phyloP scores from a whole-genome alignment of 106 monocot species.

The Iris macrosiphon region DNA sequence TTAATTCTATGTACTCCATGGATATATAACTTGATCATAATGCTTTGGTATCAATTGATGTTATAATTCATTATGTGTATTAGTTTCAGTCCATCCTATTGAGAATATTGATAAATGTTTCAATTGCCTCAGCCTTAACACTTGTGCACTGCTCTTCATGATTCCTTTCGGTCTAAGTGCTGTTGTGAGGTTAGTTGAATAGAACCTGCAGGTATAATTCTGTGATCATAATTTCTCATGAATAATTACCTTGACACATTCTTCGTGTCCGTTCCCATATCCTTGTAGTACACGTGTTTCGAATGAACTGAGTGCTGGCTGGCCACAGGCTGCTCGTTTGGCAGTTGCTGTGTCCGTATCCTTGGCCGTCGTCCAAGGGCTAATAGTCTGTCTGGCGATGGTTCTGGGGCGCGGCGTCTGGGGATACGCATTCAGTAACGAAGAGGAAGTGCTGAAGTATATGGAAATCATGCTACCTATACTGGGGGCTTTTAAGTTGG shows the following conservation, averaged over 20 bases:
- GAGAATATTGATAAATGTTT: not conserved
- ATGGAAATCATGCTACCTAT: slow-evolving; percentile 48
- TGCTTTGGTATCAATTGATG: not conserved
- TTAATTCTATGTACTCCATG: not conserved
- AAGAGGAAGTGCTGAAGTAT: slow-evolving; percentile 43
- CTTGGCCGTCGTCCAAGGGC: slow-evolving; percentile 28
- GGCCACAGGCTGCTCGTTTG: slow-evolving; percentile 32
- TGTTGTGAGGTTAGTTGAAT: slow-evolving; percentile 27
- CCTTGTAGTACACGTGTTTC: slow-evolving; percentile 55
- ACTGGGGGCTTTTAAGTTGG: slow-evolving; percentile 27
- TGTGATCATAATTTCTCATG: slow-evolving; percentile 1
- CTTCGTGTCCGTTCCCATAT: not conserved
- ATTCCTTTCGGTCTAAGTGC: slow-evolving; percentile 30
- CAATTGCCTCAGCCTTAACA: slow-evolving; percentile 29
- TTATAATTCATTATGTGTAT: not conserved
- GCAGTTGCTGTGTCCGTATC: slow-evolving; percentile 26
- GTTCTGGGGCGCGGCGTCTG: slow-evolving; percentile 22
- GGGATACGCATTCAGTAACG: slow-evolving; percentile 57
- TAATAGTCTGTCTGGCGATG: slow-evolving; percentile 25
- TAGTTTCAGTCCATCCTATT: not conserved
- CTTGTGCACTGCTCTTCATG: slow-evolving; percentile 27
- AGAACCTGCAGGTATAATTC: not conserved
- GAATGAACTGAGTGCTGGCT: slow-evolving; percentile 67
- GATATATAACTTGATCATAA: not conserved
- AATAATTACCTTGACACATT: not conserved